Evolutionary conservation across 352 stramenopile species (phyloP), one percentile per base, ranked within the genome.

Genomic region (Globisporangium irregulare): DNA sequence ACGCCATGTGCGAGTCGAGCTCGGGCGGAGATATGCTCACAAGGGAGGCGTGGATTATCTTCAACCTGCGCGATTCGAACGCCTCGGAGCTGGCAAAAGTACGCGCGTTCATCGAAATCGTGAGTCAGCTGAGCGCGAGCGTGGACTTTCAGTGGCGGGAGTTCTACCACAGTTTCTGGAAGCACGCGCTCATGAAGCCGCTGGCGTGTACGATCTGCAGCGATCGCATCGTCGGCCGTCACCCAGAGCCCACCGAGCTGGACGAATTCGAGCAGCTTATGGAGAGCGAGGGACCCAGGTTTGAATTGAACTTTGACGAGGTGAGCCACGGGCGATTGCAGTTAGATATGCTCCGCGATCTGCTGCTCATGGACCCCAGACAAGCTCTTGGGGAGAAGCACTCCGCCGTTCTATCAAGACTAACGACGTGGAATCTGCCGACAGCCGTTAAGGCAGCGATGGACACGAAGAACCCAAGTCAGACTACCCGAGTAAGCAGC

Each of bases 181-280:
- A 58, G 14, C 20, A 22, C 24, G 51, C 51, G 24, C 51, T 58
- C 25, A 22, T 58, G 51, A 36, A 9, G 12, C 51, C 51, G 4
- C 51, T 58, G 0, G 18, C 24, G 24, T 58, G 51, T 18, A 58
- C 24, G 5, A 29, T 22, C 3, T 36, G 51, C 12, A 22, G 8
- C 51, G 24, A 36, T 2, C 3, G 14, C 18, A 58, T 22, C 12
- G 51, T 36, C 1, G 51, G 24, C 2, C 8, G 6, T 4, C 27
- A n/a, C 24, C 20, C 51, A 5, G 22, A 34, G 2, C 27, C 14
- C 59, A 51, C 36, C 59, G 41, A 43, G 15, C 53, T 56, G 5
- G 59, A 64, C 41, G 15, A 64, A 22, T 32, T 54, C 8, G 59
- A 41, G 24, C 38, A 24, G 36, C 59, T 64, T 27, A 58, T 58